These are phyloP conservation scores for Pichia kluyveri DNA, from an alignment of 805 yeast genomes.

Conservation along the genomic window DNA sequence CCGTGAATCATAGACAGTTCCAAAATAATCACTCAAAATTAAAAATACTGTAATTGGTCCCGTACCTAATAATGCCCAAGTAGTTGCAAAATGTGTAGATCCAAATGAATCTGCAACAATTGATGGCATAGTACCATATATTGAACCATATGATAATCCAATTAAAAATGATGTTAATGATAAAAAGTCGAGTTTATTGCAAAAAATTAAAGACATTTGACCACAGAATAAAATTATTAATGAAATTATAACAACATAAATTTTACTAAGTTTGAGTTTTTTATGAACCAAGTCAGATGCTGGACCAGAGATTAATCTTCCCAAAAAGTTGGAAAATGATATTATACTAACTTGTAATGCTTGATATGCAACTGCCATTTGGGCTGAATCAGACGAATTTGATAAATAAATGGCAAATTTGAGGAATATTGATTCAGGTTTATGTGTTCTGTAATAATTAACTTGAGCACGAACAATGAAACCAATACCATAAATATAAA, in stretches of 20 bases:
- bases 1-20: slow-evolving; percentile 39
- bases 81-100: slow-evolving; percentile 55
- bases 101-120: slow-evolving; percentile 68
- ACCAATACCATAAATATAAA: slow-evolving; percentile 67
- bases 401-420: slow-evolving; percentile 1
- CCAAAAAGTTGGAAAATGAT: slow-evolving; percentile 56
- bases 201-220: slow-evolving; percentile 28
- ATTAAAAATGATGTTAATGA: slow-evolving; percentile 42
- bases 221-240: slow-evolving; percentile 28
- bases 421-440: slow-evolving; percentile 1
- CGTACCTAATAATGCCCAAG: slow-evolving; percentile 69
- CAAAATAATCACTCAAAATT: slow-evolving; percentile 46
- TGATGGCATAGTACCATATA: slow-evolving; percentile 71
- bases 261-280: slow-evolving; percentile 43
- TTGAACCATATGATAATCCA: slow-evolving; percentile 62
- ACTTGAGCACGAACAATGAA: slow-evolving; percentile 50
- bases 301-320: slow-evolving; percentile 58
- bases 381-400: slow-evolving; percentile 13
- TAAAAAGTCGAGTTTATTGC: slow-evolving; percentile 35
- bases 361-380: slow-evolving; percentile 41
- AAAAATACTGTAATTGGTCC: slow-evolving; percentile 56
- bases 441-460: slow-evolving; percentile 14
- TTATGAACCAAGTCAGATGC: slow-evolving; percentile 52
- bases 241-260: slow-evolving; percentile 53
- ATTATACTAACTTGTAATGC: slow-evolving; percentile 64